Conservation (phyloP, 1,139 yeast genomes). For the Candida anutae region DNA sequence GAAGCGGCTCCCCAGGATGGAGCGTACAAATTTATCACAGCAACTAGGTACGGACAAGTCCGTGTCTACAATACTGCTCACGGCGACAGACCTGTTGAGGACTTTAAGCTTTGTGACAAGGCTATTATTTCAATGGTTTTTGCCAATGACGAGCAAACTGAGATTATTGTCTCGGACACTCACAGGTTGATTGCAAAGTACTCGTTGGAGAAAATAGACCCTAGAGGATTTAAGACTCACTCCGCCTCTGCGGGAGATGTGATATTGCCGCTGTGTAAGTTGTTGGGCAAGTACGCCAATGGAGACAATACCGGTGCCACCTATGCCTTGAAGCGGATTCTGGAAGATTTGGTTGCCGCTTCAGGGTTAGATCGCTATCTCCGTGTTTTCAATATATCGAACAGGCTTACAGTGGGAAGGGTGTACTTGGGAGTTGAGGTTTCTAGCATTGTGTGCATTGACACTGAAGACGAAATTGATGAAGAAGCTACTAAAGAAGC, state of each 20-base stretch:
- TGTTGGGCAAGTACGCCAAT: conserved; percentile 34
- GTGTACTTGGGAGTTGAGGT: conserved; percentile 72
- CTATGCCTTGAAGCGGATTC: conserved; percentile 17
- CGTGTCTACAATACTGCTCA: conserved; percentile 53
- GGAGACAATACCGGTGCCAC: conserved; percentile 44
- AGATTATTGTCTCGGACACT: conserved; percentile 49
- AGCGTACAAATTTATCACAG: conserved; percentile 45
- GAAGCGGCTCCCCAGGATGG: conserved; percentile 15
- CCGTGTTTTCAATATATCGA: conserved; percentile 58
- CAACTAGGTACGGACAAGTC: conserved; percentile 65
- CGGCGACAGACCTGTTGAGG: conserved; percentile 51
- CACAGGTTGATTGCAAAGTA: conserved; percentile 49
- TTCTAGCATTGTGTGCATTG: conserved; percentile 47
- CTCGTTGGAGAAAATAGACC: conserved; percentile 33
- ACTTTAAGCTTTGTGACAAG: conserved; percentile 41
- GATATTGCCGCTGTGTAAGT: conserved; percentile 28
- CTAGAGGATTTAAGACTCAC: conserved; percentile 27
- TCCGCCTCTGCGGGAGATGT: conserved; percentile 41
- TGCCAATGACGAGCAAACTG: conserved; percentile 23
- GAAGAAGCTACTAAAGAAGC: conserved; percentile 9
- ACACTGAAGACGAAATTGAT: conserved; percentile 33
- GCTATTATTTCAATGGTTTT: conserved; percentile 35
- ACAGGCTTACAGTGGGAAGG: conserved; percentile 58
- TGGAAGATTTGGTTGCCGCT: conserved; percentile 32
- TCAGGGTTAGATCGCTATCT: conserved; percentile 88